Evolutionary conservation across 2,329 filamentous ascomycete genomes (phyloP).

Genomic region (Dactylonectria estremocensis): DNA sequence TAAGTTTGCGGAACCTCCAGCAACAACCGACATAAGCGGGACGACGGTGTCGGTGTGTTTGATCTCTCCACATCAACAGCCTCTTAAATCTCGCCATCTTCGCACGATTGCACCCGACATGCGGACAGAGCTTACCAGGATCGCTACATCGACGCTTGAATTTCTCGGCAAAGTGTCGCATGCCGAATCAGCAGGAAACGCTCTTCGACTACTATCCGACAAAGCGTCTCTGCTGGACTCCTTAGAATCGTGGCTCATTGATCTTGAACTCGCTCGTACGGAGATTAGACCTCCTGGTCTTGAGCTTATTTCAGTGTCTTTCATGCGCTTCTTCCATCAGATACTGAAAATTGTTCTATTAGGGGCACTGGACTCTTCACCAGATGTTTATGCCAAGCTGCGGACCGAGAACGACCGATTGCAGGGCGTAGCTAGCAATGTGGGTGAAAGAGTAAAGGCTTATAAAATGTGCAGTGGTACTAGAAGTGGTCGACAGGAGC

Average conservation of each 20-base stretch:
- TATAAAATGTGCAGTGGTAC: conserved; percentile 43
- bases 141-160: conserved; percentile 50
- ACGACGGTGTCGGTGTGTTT: conserved; percentile 35
- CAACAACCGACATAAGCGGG: conserved; percentile 34
- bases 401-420: conserved; percentile 51
- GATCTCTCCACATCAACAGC: conserved; percentile 43
- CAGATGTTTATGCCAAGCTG: conserved; percentile 46
- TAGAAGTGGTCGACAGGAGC: not conserved
- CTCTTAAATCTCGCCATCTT: conserved; percentile 41
- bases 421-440: conserved; percentile 47
- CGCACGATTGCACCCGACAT: conserved; percentile 56
- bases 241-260: conserved; percentile 52
- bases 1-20: conserved; percentile 55
- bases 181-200: conserved; percentile 41
- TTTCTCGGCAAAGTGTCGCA: conserved; percentile 52
- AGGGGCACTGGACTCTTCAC: conserved; percentile 50
- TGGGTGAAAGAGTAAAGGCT: conserved; percentile 51
- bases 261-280: conserved; percentile 46
- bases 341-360: conserved; percentile 55
- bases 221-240: conserved; percentile 51
- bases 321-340: conserved; percentile 54
- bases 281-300: conserved; percentile 34
- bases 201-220: conserved; percentile 48
- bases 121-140: conserved; percentile 53
- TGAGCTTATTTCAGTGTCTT: conserved; percentile 52